Evolutionary conservation across 768 basidiomycete species (phyloP), one percentile per base, ranked within the genome.

Genomic region (Calvatia gigantea): DNA sequence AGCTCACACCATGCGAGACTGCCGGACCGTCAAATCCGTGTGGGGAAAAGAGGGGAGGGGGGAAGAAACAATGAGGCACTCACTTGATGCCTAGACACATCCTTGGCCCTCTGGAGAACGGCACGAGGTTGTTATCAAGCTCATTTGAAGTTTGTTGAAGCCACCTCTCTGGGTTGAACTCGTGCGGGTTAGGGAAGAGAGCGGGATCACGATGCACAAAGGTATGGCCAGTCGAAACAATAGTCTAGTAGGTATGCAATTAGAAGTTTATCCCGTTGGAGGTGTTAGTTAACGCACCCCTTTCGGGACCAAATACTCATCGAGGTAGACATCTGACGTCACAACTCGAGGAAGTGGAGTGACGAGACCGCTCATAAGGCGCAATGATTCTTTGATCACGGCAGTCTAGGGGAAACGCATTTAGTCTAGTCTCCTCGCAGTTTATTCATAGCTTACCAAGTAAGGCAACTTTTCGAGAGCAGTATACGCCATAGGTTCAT

Each of bases 51-150:
- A 33, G 33, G 3, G 33, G 33, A 33, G 3, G 0, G 33, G 33
- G 33, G 8, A 15, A 4, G 9, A 15, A 33, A 4, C 33, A 8
- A 33, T 15, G 33, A 33, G 17, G 39, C 14, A 63, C 74, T 27
- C 39, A 78, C 75, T 77, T 77, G 21, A 76, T 71, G 9, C 75
- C 76, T 4, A 77, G 54, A 54, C 78, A 78, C 44, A 70, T 72
- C n/a, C 78, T 61, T 5, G 75, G 75, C 0, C 77, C 78, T 59
- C 73, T 76, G 21, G 73, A 74, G 58, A 80, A 77, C 14, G 72
- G 60, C 5, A 76, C 73, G 7, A 79, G 65, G 53, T 74, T 72
- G 23, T 68, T 67, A 15, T 77, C 75, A 27, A 78, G 69, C 15
- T 71, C 65, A 12, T 64, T 61, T 6, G 70, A 66, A 33, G 71